These are phyloP conservation scores for Alternaria incomplexa DNA, from an alignment of 2,329 filamentous ascomycete species.

Conservation along the genomic window DNA sequence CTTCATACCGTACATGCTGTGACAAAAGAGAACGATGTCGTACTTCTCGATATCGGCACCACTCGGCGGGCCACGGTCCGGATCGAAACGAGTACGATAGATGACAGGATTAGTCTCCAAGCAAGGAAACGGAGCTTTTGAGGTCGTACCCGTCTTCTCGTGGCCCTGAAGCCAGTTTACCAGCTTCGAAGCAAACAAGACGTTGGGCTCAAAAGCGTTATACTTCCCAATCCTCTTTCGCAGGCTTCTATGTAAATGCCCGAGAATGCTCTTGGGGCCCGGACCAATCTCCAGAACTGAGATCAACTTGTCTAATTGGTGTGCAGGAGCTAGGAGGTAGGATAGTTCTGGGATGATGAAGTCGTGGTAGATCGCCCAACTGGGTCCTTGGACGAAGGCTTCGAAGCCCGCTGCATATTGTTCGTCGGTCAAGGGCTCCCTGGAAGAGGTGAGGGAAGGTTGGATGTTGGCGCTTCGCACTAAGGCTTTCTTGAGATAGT, in stretches of 20 bases:
- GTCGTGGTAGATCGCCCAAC: constrained; percentile 51
- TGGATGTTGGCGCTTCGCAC: neutral
- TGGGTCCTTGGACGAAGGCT: constrained; percentile 47
- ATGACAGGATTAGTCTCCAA: constrained; percentile 52
- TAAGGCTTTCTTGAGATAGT: neutral
- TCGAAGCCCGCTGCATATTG: constrained; percentile 50
- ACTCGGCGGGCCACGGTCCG: constrained; percentile 30
- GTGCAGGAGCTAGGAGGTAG: constrained; percentile 50
- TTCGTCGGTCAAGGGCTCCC: neutral
- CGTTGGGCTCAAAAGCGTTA: constrained; percentile 61
- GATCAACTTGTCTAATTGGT: constrained; percentile 51
- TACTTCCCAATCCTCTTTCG: constrained; percentile 59
- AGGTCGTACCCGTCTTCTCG: constrained; percentile 5
- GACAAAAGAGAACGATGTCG: constrained; percentile 66
- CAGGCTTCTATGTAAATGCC: constrained; percentile 52
- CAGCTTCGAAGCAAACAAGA: constrained; percentile 53
- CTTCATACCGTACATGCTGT: constrained; percentile 68
- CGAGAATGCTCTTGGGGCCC: constrained; percentile 62
- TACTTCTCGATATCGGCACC: constrained; percentile 49
- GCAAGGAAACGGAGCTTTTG: constrained; percentile 49
- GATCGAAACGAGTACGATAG: constrained; percentile 48
- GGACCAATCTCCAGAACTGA: constrained; percentile 67
- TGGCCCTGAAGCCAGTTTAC: constrained; percentile 49
- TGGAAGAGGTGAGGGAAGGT: neutral
- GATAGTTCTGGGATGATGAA: constrained; percentile 53